A percentile compares a stretch with the other conserved stretches of the same genome.
These are phyloP conservation scores for Lachancea fermentati DNA, from an alignment of 805 yeast genomes.

Conservation along the genomic window DNA sequence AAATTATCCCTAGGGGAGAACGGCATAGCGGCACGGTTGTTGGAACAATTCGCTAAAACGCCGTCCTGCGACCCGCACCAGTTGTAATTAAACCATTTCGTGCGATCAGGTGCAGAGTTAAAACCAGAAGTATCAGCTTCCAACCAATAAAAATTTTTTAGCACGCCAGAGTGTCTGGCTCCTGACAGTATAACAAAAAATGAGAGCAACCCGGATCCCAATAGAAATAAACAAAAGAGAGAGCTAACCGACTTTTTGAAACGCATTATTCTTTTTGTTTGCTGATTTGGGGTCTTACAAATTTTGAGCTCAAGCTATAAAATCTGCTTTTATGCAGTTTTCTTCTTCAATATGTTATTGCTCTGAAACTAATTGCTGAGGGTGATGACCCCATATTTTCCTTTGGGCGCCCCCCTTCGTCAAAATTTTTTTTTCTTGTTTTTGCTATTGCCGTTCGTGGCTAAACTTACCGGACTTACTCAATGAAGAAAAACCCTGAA, in stretches of 20 bases:
- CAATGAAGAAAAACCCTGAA: too few species aligned
- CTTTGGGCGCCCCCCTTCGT: too few species aligned
- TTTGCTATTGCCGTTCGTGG: too few species aligned
- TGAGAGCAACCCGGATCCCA: constrained; percentile 47
- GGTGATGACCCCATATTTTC: too few species aligned
- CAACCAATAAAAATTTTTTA: constrained; percentile 72
- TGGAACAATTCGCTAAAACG: constrained; percentile 44
- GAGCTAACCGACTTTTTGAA: constrained; percentile 27
- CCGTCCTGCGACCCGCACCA: constrained; percentile 44
- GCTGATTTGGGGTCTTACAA: neutral
- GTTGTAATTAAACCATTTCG: constrained; percentile 84
- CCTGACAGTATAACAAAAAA: constrained; percentile 69
- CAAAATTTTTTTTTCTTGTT: too few species aligned
- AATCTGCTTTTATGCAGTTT: neutral
- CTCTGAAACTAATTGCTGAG: too few species aligned
- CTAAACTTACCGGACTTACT: too few species aligned
- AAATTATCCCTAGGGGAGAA: constrained; percentile 79
- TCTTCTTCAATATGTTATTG: neutral
- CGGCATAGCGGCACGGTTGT: constrained; percentile 68
- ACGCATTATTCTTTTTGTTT: constrained; percentile 11
- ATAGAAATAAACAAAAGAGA: constrained; percentile 33
- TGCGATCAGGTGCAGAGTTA: constrained; percentile 34
- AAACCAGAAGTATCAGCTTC: constrained; percentile 64
- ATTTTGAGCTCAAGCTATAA: neutral
- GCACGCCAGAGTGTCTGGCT: constrained; percentile 43